Conservation (phyloP, 352 stramenopile genomes). For the Globisporangium recalcitrans region DNA sequence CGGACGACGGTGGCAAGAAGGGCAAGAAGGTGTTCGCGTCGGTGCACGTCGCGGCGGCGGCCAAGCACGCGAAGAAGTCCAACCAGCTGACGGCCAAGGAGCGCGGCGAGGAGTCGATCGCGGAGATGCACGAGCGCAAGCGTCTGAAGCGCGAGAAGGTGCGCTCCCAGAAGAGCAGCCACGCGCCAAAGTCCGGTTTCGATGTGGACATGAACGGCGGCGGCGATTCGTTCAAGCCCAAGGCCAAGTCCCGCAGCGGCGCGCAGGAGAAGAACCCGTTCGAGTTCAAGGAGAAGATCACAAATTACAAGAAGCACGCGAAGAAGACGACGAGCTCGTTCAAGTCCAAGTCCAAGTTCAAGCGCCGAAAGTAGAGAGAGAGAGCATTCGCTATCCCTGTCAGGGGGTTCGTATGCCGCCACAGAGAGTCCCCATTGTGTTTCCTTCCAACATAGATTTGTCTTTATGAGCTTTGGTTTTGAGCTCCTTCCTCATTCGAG, state of each 20-base stretch:
- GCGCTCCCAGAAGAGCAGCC: slow-evolving; percentile 47
- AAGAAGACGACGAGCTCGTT: slow-evolving; percentile 85
- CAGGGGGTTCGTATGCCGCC: background rate
- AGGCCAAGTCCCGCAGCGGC: slow-evolving; percentile 36
- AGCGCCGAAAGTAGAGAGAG: slow-evolving; percentile 60
- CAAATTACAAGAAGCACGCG: slow-evolving; percentile 84
- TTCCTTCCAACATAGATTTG: background rate
- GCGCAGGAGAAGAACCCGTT: slow-evolving; percentile 51
- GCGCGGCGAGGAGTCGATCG: slow-evolving; percentile 75
- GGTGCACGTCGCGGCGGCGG: slow-evolving; percentile 68
- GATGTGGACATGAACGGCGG: slow-evolving; percentile 66
- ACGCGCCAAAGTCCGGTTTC: slow-evolving; percentile 47
- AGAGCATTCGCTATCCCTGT: background rate
- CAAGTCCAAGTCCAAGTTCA: slow-evolving; percentile 90
- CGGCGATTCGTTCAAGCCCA: slow-evolving; percentile 21
- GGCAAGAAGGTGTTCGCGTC: slow-evolving; percentile 72
- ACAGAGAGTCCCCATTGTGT: background rate
- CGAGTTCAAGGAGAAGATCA: slow-evolving; percentile 91
- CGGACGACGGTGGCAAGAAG: slow-evolving; percentile 35
- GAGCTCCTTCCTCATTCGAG: background rate
- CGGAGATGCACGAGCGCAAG: slow-evolving; percentile 74
- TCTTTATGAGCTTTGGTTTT: background rate
- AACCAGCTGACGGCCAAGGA: slow-evolving; percentile 42
- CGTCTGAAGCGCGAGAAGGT: slow-evolving; percentile 73
- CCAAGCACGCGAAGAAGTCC: slow-evolving; percentile 81